Evolutionary conservation across 176 grass and related monocot genomes (phyloP).

Genomic region (Hordeum marinum): DNA sequence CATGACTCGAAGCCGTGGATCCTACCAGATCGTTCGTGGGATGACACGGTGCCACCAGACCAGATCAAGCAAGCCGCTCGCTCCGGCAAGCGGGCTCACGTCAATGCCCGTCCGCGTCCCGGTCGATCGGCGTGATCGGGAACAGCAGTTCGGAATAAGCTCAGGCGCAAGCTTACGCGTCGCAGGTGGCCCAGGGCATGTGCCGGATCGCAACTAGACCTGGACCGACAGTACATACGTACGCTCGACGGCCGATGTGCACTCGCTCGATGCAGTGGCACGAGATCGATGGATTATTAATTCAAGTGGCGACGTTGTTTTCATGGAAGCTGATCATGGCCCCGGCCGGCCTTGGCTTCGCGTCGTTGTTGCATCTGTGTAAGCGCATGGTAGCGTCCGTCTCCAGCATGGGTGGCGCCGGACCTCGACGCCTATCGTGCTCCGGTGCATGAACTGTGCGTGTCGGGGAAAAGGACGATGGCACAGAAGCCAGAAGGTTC

Average conservation of each 20-base stretch:
- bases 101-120: background rate
- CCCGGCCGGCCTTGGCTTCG: constrained; percentile 11
- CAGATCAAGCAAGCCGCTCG: background rate
- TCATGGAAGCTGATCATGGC: constrained; percentile 16
- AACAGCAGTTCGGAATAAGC: constrained; percentile 42
- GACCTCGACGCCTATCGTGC: background rate
- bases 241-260: background rate
- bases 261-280: background rate
- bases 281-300: background rate
- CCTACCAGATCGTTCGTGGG: constrained; percentile 16
- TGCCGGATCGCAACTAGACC: background rate
- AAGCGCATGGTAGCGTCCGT: background rate
- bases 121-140: constrained; percentile 7
- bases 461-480: background rate
- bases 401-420: background rate
- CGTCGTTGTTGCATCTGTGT: constrained; percentile 4
- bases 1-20: constrained; percentile 23
- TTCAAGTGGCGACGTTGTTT: constrained; percentile 7
- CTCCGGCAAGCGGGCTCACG: background rate
- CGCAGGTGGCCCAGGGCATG: constrained; percentile 42
- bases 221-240: background rate
- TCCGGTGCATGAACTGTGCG: background rate
- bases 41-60: background rate
- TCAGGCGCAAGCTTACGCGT: constrained; percentile 34
- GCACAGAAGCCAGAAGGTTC: background rate